These are phyloP conservation scores for Stemphylium beticola DNA, from an alignment of 2,329 filamentous ascomycete genomes.

Conservation along the genomic window DNA sequence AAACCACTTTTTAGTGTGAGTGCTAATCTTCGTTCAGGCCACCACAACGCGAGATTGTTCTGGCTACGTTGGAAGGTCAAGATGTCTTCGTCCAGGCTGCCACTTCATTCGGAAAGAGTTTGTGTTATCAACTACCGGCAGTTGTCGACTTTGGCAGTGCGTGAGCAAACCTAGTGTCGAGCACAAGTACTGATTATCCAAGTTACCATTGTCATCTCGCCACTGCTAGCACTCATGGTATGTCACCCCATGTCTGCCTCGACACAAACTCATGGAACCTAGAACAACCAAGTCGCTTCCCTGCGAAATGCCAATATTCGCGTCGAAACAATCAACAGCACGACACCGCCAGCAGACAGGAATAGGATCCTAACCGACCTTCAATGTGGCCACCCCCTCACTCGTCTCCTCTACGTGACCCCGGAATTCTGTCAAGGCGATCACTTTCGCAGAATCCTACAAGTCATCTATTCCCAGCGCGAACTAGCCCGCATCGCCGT, in stretches of 20 bases:
- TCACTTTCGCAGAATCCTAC: conserved; percentile 76
- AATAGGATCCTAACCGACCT: conserved; percentile 78
- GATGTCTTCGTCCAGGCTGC: conserved; percentile 95
- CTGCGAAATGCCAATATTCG: conserved; percentile 75
- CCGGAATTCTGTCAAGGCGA: conserved; percentile 84
- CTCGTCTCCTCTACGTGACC: conserved; percentile 87
- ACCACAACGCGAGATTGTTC: conserved; percentile 85
- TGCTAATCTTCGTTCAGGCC: conserved; percentile 61
- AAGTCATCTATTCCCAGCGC: conserved; percentile 75
- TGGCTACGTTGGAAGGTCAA: conserved; percentile 77
- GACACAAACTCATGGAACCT: conserved; percentile 13
- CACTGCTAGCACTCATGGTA: conserved; percentile 87
- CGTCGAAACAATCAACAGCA: conserved; percentile 87
- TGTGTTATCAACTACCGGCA: conserved; percentile 91
- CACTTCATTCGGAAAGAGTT: conserved; percentile 88
- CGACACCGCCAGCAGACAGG: conserved; percentile 70
- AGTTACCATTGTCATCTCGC: conserved; percentile 92
- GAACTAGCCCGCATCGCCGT: conserved; percentile 89
- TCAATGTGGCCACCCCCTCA: conserved; percentile 83
- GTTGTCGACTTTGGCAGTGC: conserved; percentile 84
- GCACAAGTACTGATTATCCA: conserved; percentile 20
- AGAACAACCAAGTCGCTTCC: conserved; percentile 91
- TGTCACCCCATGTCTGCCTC: conserved; percentile 16
- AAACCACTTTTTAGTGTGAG: no score
- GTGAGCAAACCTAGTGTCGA: conserved; percentile 41